Evolutionary conservation across 1,139 yeast species (phyloP).

Genomic region (Candida neerlandica): DNA sequence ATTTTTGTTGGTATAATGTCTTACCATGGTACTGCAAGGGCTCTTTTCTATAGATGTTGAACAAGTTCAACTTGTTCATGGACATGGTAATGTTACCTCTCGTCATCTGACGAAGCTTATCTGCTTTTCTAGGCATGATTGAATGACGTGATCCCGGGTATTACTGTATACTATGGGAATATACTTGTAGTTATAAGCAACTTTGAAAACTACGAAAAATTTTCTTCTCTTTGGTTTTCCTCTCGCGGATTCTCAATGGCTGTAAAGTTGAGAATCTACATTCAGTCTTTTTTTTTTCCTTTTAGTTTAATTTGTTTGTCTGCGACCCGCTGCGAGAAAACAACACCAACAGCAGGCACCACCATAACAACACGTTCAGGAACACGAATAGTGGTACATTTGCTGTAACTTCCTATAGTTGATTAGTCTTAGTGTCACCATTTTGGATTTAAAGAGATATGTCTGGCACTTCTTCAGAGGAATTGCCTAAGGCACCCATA

Average conservation of each 20-base stretch:
- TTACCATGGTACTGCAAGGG: constrained; percentile 53
- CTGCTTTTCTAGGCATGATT: constrained; percentile 64
- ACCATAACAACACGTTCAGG: too few relatives aligned
- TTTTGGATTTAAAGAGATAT: background rate
- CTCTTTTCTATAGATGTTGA: constrained; percentile 77
- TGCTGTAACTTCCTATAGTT: background rate
- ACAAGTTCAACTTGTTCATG: constrained; percentile 88
- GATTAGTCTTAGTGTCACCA: background rate
- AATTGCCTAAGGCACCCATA: background rate
- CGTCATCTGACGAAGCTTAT: constrained; percentile 57
- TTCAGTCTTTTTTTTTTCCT: too few relatives aligned
- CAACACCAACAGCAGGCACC: too few relatives aligned
- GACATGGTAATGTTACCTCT: constrained; percentile 86
- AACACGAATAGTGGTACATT: too few relatives aligned
- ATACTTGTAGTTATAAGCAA: background rate
- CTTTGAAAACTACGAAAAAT: too few relatives aligned
- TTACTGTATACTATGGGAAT: background rate
- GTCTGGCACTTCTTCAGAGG: background rate
- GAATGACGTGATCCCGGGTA: background rate
- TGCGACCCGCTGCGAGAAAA: too few relatives aligned
- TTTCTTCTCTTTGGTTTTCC: background rate
- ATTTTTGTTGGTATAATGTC: constrained; percentile 85
- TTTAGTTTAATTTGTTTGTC: too few relatives aligned
- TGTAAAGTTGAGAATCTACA: too few relatives aligned
- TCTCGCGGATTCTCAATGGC: background rate